Percentiles rank a stretch among this genome's conserved stretches.
These are phyloP conservation scores for Dryas integrifolia DNA, from an alignment of 331 rosid species.

Conservation along the genomic window DNA sequence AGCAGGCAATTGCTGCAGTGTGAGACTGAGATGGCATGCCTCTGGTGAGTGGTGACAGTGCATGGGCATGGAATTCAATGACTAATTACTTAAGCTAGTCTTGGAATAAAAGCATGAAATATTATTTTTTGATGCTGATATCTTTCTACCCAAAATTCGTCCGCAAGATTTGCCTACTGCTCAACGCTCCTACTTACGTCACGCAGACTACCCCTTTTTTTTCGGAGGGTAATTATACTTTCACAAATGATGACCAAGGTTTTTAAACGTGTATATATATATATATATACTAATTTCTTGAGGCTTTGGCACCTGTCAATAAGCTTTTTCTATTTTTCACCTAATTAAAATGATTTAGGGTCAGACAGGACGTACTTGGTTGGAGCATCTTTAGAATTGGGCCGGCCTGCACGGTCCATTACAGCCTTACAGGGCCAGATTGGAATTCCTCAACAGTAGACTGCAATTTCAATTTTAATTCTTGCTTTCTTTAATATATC, in stretches of 20 bases:
- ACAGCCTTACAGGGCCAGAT: too few species aligned
- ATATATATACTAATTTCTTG: too few species aligned
- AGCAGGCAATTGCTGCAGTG: background rate
- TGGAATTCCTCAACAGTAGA: background rate
- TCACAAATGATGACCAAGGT: too few species aligned
- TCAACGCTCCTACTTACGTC: constrained; percentile 13
- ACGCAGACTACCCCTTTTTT: background rate
- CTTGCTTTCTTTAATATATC: too few species aligned
- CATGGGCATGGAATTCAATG: constrained; percentile 50
- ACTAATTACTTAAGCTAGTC: constrained; percentile 43
- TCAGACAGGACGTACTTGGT: too few species aligned
- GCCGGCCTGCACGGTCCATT: too few species aligned
- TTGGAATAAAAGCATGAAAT: constrained; percentile 58
- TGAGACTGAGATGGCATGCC: constrained; percentile 17
- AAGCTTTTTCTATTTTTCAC: too few species aligned
- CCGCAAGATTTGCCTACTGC: constrained; percentile 37
- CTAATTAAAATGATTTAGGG: too few species aligned
- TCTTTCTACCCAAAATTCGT: constrained; percentile 60
- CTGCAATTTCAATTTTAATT: background rate
- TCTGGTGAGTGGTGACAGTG: constrained; percentile 52
- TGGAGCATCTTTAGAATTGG: too few species aligned
- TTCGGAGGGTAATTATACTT: too few species aligned
- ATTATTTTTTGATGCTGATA: constrained; percentile 38
- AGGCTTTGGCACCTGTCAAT: too few species aligned
- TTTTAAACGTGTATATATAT: too few species aligned